Evolutionary conservation across 441 rosid genomes (phyloP).

Genomic region (Rhodomyrtus psidioides): DNA sequence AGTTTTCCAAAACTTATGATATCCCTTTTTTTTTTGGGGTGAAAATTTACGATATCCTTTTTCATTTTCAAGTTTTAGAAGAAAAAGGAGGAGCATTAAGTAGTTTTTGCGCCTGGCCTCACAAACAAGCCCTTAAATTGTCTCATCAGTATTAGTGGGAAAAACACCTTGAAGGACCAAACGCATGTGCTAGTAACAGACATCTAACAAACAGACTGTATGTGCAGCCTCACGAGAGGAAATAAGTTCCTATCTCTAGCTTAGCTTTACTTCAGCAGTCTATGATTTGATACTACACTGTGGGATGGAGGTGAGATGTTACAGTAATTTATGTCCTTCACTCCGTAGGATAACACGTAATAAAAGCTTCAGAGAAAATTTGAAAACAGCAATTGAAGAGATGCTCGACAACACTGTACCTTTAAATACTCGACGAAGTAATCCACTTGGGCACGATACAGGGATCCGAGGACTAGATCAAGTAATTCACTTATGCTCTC

Average conservation of each 20-base stretch:
- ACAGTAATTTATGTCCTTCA: neutral
- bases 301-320: neutral
- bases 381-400: neutral
- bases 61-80: neutral
- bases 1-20: neutral
- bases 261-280: neutral
- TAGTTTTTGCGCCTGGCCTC: neutral
- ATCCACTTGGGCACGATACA: conserved; percentile 63
- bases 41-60: neutral
- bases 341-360: neutral
- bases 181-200: neutral
- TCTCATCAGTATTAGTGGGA: neutral
- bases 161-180: neutral
- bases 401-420: conserved; percentile 20
- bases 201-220: neutral
- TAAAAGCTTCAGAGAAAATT: neutral
- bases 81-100: neutral
- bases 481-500: conserved; percentile 80
- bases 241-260: neutral
- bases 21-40: too few relatives aligned
- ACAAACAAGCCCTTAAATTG: neutral
- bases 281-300: neutral
- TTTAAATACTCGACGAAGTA: conserved; percentile 63
- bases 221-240: neutral
- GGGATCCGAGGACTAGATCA: conserved; percentile 69